Evolutionary conservation across 192 early-diverging fungal species (phyloP).

Genomic region (Linnemannia exigua): DNA sequence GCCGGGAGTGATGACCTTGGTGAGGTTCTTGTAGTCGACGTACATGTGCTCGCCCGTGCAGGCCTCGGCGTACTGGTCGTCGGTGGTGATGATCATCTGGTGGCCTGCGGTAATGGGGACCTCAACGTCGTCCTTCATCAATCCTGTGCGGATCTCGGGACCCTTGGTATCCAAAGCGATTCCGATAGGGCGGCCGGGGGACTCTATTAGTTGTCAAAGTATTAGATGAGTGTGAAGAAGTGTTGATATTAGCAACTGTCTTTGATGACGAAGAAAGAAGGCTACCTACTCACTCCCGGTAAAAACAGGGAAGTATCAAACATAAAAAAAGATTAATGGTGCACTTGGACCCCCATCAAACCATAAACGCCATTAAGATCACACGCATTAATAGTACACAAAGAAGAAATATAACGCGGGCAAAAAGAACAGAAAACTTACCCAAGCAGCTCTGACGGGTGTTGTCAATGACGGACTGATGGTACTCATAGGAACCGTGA

Average conservation of each 20-base stretch:
- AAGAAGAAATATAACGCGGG: slow-evolving; percentile 10
- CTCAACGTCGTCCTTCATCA: slow-evolving; percentile 81
- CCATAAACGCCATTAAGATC: neutral
- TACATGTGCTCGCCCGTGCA: slow-evolving; percentile 81
- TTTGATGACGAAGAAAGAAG: neutral
- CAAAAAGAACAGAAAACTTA: slow-evolving; percentile 48
- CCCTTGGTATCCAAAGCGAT: slow-evolving; percentile 91
- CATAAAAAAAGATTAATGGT: neutral
- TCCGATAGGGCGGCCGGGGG: slow-evolving; percentile 67
- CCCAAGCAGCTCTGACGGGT: slow-evolving; percentile 60
- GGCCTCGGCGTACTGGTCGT: slow-evolving; percentile 71
- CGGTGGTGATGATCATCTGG: slow-evolving; percentile 83
- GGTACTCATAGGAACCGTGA: slow-evolving; percentile 74
- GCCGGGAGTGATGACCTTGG: slow-evolving; percentile 80
- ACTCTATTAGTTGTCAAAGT: slow-evolving; percentile 35
- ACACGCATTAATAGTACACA: neutral
- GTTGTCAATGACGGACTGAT: slow-evolving; percentile 73
- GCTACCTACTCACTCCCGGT: neutral
- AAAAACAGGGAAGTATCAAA: neutral
- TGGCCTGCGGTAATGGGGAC: slow-evolving; percentile 82
- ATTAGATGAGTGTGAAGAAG: neutral
- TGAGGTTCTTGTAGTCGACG: slow-evolving; percentile 85
- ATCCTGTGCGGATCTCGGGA: slow-evolving; percentile 90
- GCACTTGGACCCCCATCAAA: neutral
- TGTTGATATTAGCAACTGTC: neutral